phyloP scores from a whole-genome alignment of 2,329 filamentous ascomycete genomes.

The Tolypocladium ovalisporum region DNA sequence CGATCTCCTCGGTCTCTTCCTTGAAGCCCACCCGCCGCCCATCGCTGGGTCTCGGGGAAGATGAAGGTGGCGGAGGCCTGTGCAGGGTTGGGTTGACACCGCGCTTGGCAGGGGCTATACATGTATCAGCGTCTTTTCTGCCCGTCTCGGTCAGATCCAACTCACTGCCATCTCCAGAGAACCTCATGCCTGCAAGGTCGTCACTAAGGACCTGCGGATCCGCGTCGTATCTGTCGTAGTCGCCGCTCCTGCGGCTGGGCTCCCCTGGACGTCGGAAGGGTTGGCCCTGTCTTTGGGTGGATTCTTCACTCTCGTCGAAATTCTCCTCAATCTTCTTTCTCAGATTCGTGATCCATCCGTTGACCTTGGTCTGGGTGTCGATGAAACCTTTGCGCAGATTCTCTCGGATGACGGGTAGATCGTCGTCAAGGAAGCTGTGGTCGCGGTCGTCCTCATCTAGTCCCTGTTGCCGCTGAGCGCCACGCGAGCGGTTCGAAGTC shows the following conservation, averaged over 20 bases:
- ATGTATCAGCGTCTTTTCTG: constrained; percentile 6
- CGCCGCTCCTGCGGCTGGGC: constrained; percentile 61
- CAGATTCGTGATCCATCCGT: constrained; percentile 81
- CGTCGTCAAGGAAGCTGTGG: constrained; percentile 90
- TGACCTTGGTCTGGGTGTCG: constrained; percentile 88
- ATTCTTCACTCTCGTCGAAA: constrained; percentile 56
- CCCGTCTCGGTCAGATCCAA: constrained; percentile 2
- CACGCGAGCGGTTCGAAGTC: constrained; percentile 32
- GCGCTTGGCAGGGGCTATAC: constrained; percentile 33
- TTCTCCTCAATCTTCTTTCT: constrained; percentile 93
- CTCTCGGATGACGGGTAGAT: constrained; percentile 84
- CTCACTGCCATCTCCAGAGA: constrained; percentile 53
- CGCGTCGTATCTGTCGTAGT: constrained; percentile 87
- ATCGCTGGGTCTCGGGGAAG: constrained; percentile 37
- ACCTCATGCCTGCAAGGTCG: constrained; percentile 67
- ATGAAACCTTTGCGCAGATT: constrained; percentile 90
- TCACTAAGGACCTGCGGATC: constrained; percentile 85
- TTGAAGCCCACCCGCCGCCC: constrained; percentile 46
- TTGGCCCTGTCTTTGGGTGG: constrained; percentile 16
- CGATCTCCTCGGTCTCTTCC: constrained; percentile 65
- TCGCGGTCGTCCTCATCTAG: constrained; percentile 53
- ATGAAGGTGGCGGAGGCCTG: constrained; percentile 49
- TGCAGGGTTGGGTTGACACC: constrained; percentile 72
- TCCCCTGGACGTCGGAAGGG: constrained; percentile 45
- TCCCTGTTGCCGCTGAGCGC: constrained; percentile 28